Evolutionary conservation across 495 filamentous ascomycete species (phyloP), one percentile per base, ranked within the genome.

Genomic region (Penicillium goetzii): DNA sequence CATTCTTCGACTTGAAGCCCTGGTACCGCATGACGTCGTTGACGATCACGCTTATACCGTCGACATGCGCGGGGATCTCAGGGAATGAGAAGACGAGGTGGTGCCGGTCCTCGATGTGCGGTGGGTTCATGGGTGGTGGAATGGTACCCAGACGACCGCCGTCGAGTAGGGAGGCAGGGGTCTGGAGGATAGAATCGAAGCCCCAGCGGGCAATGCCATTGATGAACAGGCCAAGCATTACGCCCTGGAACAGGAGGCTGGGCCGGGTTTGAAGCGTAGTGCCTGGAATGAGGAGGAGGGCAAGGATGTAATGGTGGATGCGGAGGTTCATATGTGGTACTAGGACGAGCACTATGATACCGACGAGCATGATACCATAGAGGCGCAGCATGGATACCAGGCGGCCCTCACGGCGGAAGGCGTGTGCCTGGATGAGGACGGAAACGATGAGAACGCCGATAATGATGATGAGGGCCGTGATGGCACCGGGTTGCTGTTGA

Each of bases 401-500:
- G 17, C 86, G 83, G 0, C 84, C 90, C 58, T 90, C 88, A 40
- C 85, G 84, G 34, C 87, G 86, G 76, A 93, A 87, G 66, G 80
- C 84, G 72, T 84, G 85, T 4, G 88, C 78, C 69, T 95, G 91
- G 26, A 80, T 75, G 50, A 85, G 64, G 9, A 82, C 75, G 57
- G 90, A 78, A 38, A 73, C 28, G 23, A 83, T 34, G 1, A 93
- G 66, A 15, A 88, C 45, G 43, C 83, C 60, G 60, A 91, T 67
- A 56, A 93, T 86, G 49, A 86, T 78, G 14, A 84, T 79, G 21
- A 94, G 80, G 10, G 90, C 89, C 1, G 81, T 79, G 54, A 87
- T 80, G 3, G 91, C 91, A 5, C 90, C 90, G 1, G 89, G 90
- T 65, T 93, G 89, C 62, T 93, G 89, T 36, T 85, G 67, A 36